These are phyloP conservation scores for Candolleomyces aberdarensis DNA, from an alignment of 768 basidiomycete genomes.

Conservation along the genomic window DNA sequence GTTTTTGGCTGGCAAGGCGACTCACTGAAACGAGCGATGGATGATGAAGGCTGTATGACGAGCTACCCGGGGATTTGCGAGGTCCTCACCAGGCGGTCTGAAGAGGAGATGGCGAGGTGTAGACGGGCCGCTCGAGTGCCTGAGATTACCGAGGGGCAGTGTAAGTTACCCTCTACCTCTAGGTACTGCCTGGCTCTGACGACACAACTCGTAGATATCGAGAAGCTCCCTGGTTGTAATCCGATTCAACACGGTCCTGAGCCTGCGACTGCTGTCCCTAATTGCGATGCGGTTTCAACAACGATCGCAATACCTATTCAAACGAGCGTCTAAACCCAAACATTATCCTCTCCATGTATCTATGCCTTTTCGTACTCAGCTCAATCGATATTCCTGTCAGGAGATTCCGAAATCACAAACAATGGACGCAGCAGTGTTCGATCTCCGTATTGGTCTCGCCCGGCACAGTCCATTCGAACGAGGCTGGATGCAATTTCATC, in stretches of 20 bases:
- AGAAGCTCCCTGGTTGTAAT: constrained; percentile 2
- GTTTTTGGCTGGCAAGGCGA: constrained; percentile 12
- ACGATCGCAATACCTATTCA: background rate
- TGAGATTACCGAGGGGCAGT: constrained; percentile 8
- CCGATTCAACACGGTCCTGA: background rate
- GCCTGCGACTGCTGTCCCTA: background rate
- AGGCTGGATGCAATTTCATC: no score
- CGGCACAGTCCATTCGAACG: no score
- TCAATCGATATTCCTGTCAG: no score
- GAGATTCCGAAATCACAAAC: no score
- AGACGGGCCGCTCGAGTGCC: background rate
- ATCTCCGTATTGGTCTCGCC: no score
- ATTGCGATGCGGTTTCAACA: background rate
- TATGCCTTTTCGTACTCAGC: no score
- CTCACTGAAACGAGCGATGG: constrained; percentile 6
- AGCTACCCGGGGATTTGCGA: constrained; percentile 3
- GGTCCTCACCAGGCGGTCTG: background rate
- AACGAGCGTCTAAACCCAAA: no score
- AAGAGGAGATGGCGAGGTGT: constrained; percentile 7
- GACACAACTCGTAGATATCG: background rate
- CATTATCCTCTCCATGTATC: no score
- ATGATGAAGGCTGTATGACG: constrained; percentile 1
- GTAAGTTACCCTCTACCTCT: background rate
- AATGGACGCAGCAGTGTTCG: no score
- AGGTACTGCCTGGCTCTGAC: background rate